These are phyloP conservation scores for Fusarium sambucinum DNA, from an alignment of 2,329 filamentous ascomycete genomes.

Conservation along the genomic window DNA sequence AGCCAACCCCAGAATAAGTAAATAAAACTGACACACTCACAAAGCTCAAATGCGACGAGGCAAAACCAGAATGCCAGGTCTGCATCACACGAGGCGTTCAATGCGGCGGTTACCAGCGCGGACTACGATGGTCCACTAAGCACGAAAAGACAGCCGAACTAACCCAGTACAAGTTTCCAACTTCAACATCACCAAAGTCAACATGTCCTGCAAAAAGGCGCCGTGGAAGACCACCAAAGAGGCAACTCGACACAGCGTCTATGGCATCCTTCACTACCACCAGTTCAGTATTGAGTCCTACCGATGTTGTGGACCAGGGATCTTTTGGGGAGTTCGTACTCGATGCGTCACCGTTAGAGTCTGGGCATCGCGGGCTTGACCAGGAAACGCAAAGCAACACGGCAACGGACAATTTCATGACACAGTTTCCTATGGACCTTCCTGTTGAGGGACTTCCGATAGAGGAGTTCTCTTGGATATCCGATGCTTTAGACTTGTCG, in stretches of 20 bases:
- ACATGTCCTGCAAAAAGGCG: conserved; percentile 13
- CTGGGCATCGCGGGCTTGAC: background rate
- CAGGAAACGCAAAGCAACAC: background rate
- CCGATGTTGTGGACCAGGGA: conserved; percentile 4
- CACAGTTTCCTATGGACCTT: conserved; percentile 16
- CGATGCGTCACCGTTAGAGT: background rate
- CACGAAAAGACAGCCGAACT: conserved; percentile 34
- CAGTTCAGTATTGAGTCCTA: background rate
- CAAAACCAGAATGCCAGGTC: conserved; percentile 38
- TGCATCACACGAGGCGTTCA: conserved; percentile 40
- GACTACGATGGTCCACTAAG: conserved; percentile 42
- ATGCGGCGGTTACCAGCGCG: conserved; percentile 43
- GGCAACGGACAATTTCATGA: background rate
- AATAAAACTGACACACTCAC: background rate
- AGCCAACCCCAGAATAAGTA: background rate
- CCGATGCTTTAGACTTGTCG: conserved; percentile 15
- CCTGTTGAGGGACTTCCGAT: background rate
- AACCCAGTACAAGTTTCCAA: conserved; percentile 19
- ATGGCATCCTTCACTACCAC: conserved; percentile 4
- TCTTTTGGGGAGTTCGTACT: conserved; percentile 29
- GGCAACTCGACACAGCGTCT: background rate
- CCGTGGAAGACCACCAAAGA: conserved; percentile 29
- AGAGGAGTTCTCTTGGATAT: conserved; percentile 21
- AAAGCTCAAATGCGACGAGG: conserved; percentile 48
- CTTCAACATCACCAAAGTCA: conserved; percentile 8